Base-by-base conservation (phyloP, 2,329 filamentous ascomycete species). In the Sarocladium brachiariae region DNA sequence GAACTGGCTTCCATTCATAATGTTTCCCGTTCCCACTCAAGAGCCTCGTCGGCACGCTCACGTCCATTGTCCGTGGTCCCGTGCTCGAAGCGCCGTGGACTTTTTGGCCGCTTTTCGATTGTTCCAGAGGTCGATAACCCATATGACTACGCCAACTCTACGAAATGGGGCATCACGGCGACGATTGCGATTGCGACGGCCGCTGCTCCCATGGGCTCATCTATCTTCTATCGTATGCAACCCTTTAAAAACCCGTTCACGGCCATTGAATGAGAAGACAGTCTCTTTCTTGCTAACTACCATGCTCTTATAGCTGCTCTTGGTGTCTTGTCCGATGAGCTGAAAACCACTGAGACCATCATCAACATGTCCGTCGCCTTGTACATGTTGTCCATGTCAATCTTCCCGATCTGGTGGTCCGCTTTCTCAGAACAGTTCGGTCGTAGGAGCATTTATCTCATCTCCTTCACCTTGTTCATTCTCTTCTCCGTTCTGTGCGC, bases 381-480 rank as follows among this genome's bases (percentile, higher is more conserved):
- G 52, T 93, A 91, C 64, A 89, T 93, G 87, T 73, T 93, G 4
- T 73, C 79, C 58, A 89, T 93, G 87, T 80, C 83, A 51, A 88
- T 93, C 39, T 92, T 90, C 57, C 89, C 89, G 0, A 73, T 95
- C 1, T 93, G 88, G 88, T 93, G 87, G 87, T 89, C 85, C 1
- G 84, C 84, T 1, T 90, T 93, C 60, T 89, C 85, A 8, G 89
- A 93, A 58, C 73, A 73, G 1, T 67, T 81, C 1, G 89, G 89
- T 11, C 80, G 89, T 35, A 80, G 89, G 19, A 83, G 81, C n/a
- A 86, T 95, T 57, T 93, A 92, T 63, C 67, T 95, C 27, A 68
- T 78, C 30, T 90, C 86, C 0, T 93, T 93, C 63, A 63, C 74
- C 19, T 70, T 92, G 13, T 91, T 89, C 60, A 70, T 84, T 50